Evolutionary conservation across 352 stramenopile genomes (phyloP).

Genomic region (Pythium rishiriense): DNA sequence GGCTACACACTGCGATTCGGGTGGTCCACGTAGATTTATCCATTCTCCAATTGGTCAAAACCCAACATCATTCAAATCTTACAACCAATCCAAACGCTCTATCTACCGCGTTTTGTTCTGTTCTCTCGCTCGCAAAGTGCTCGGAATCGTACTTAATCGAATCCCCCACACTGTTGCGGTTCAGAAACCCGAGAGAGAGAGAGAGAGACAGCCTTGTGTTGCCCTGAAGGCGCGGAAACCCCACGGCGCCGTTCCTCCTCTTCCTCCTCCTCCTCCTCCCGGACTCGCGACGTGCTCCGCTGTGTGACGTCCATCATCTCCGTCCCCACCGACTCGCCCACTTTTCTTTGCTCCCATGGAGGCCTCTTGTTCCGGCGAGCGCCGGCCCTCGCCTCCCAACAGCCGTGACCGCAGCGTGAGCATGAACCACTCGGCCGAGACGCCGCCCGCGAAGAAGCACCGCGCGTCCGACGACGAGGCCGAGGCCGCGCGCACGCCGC

Average conservation of each 20-base stretch:
- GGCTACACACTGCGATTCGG: not conserved
- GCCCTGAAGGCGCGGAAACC: constrained; percentile 19
- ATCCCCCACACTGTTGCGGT: not conserved
- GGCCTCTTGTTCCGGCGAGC: constrained; percentile 1
- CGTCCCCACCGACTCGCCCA: constrained; percentile 9
- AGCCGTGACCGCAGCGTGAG: constrained; percentile 68
- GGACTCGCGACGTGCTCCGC: not conserved
- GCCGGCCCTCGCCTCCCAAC: constrained; percentile 13
- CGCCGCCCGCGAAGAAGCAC: constrained; percentile 79
- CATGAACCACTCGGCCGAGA: constrained; percentile 50
- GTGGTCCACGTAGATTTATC: not conserved
- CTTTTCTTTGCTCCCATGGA: constrained; percentile 18
- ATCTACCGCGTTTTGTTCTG: not conserved
- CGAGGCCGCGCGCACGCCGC: constrained; percentile 28
- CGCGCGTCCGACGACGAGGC: constrained; percentile 74
- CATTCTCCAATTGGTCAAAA: constrained; percentile 1
- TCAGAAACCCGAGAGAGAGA: not conserved
- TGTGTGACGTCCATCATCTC: no score
- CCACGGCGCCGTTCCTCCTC: not conserved
- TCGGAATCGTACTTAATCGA: constrained; percentile 17
- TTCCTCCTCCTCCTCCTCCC: not conserved
- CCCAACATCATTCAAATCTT: not conserved
- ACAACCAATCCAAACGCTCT: not conserved
- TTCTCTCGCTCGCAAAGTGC: constrained; percentile 4
- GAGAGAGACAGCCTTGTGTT: not conserved